Base-by-base conservation (phyloP, 805 yeast species). In the Cyberlindnera euphorbiae region DNA sequence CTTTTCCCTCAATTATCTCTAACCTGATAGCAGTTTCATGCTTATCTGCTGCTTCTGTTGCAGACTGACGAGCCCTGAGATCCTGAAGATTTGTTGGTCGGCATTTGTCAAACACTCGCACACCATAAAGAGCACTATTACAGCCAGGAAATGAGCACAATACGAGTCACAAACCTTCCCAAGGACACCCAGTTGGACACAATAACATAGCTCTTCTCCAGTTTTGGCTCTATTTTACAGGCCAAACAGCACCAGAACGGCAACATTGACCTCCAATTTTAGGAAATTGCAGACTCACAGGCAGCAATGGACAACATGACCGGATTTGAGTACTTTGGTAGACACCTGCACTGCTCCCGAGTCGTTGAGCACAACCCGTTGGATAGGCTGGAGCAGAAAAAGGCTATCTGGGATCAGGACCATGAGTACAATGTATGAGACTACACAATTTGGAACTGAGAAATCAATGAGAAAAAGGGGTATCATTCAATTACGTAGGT, bases 281-380 rank as follows among this genome's bases (percentile, higher is more conserved):
- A 52, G 29, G 55, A 50, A 9, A 49, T 47, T 3, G 41, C 33
- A 7, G 58, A 53, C 26, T 37, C 53, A 2, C 33, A 42, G 12
- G 47, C 49, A 4, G 53, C 56, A 0, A 28, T 52, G 3, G 54
- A 45, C 6, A 53, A 53, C 36, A 46, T 53, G 50, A 36, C 32
- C 6, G 58, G 58, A 5, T 52, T 28, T 23, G 26, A 43, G 28
- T 23, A 49, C 17, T 34, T 14, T 18, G 54, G 36, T 6, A 30
- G 33, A 14, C 49, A 44, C 22, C 17, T 53, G 5, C 53, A 50
- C 23, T 53, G 49, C 4, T 45, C 39, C 5, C 44, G 38, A 14
- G 40, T 42, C 4, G 24, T 26, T 11, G 54, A 48, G 19, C n/a
- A 19, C 17, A 31, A 33, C 16, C 24, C 21, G 13, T 7, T 28